A percentile compares a stretch with the other conserved stretches of the same genome.
Evolutionary conservation across 805 yeast species (phyloP).

Genomic region (Sungouiozyma intestinalis): DNA sequence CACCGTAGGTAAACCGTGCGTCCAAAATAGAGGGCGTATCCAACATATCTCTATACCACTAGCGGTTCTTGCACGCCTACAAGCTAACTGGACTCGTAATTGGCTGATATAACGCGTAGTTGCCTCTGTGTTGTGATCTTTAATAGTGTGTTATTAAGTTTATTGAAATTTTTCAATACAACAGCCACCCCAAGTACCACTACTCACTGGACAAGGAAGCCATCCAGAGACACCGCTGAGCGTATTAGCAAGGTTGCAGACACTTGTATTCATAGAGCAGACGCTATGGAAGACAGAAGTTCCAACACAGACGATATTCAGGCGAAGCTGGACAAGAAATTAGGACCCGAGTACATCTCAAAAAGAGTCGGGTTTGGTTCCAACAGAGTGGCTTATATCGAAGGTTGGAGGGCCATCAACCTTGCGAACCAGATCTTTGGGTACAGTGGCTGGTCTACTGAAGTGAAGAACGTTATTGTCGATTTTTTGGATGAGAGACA

Average conservation of each 20-base stretch:
- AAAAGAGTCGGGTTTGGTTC: slow-evolving; percentile 70
- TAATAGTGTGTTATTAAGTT: neutral
- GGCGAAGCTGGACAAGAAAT: slow-evolving; percentile 32
- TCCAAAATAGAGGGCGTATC: neutral
- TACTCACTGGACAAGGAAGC: too few relatives aligned
- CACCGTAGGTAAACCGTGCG: slow-evolving; percentile 1
- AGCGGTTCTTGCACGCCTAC: neutral
- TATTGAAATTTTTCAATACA: neutral
- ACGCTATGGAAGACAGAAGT: slow-evolving; percentile 23
- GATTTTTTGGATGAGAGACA: slow-evolving; percentile 61
- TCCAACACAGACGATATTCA: slow-evolving; percentile 26
- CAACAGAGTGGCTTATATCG: slow-evolving; percentile 57
- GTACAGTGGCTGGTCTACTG: slow-evolving; percentile 75
- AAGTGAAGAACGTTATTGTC: slow-evolving; percentile 51
- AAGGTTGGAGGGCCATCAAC: slow-evolving; percentile 77
- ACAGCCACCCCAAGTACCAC: too few relatives aligned
- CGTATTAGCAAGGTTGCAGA: too few relatives aligned
- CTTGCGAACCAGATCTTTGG: slow-evolving; percentile 77
- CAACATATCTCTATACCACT: neutral
- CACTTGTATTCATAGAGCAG: too few relatives aligned
- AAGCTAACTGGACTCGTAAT: neutral
- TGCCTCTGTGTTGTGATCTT: too few relatives aligned
- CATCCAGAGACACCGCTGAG: too few relatives aligned
- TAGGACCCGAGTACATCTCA: slow-evolving; percentile 74
- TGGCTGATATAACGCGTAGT: too few relatives aligned